phyloP scores from a whole-genome alignment of 1,139 yeast species.

The Debaryomyces udenii region DNA sequence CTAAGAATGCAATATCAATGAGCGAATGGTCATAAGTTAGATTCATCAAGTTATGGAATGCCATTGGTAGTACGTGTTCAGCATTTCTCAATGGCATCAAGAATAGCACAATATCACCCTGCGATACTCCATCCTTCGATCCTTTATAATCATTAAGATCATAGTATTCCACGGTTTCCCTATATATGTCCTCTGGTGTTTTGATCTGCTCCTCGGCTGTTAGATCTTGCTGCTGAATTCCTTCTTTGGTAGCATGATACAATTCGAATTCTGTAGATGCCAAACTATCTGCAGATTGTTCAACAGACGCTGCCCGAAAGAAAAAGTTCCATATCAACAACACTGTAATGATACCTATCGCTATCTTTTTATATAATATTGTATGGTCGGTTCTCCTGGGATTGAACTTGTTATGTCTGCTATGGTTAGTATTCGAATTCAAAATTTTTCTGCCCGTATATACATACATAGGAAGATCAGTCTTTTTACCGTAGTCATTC shows the following conservation, averaged over 20 bases:
- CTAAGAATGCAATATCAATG: constrained; percentile 82
- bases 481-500: constrained; percentile 42
- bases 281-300: constrained; percentile 9
- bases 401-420: constrained; percentile 14
- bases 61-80: constrained; percentile 75
- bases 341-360: constrained; percentile 9
- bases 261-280: constrained; percentile 24
- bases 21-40: constrained; percentile 80
- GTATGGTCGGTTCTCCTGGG: constrained; percentile 11
- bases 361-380: constrained; percentile 11
- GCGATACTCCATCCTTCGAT: constrained; percentile 50
- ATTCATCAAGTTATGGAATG: constrained; percentile 83
- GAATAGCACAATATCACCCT: constrained; percentile 68
- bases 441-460: constrained; percentile 4
- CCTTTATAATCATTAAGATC: constrained; percentile 66
- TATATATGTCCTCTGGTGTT: constrained; percentile 24
- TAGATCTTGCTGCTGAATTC: constrained; percentile 26
- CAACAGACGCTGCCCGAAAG: constrained; percentile 4
- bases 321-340: constrained; percentile 14
- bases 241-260: constrained; percentile 44
- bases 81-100: constrained; percentile 84
- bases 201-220: constrained; percentile 2
- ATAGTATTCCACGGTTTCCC: constrained; percentile 54
- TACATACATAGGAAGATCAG: constrained; percentile 52
- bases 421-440: constrained; percentile 12